Percentiles rank a stretch among this genome's conserved stretches.
These are phyloP conservation scores for Talaromyces adpressus DNA, from an alignment of 495 filamentous ascomycete species.

Conservation along the genomic window DNA sequence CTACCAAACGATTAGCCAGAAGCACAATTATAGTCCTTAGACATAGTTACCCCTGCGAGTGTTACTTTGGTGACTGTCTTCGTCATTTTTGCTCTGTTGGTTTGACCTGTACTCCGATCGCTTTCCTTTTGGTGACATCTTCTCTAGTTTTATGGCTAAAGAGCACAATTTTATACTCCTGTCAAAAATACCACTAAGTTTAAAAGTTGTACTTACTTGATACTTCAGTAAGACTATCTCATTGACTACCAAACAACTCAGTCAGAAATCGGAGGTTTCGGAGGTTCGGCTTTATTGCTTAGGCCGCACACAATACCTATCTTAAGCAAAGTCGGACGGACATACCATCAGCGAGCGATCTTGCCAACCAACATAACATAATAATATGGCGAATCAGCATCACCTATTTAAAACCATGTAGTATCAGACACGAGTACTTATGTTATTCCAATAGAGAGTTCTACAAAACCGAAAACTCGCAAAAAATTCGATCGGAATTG, in stretches of 20 bases:
- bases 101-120: neutral
- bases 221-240: neutral
- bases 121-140: neutral
- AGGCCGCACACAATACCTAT: neutral
- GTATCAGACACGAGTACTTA: neutral
- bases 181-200: neutral
- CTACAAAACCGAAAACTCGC: neutral
- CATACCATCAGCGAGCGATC: neutral
- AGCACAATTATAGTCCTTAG: neutral
- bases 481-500: neutral
- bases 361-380: neutral
- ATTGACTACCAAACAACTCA: neutral
- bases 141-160: too few relatives aligned
- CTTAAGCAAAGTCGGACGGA: neutral
- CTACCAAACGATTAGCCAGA: slow-evolving; percentile 11
- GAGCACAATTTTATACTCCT: neutral
- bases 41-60: slow-evolving; percentile 11
- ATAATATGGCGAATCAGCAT: neutral
- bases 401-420: neutral
- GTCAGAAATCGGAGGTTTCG: neutral
- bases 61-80: slow-evolving; percentile 12
- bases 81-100: slow-evolving; percentile 6
- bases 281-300: neutral
- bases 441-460: neutral
- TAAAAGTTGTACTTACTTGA: neutral